phyloP scores from a whole-genome alignment of 495 filamentous ascomycete species.

The Glonium stellatum region DNA sequence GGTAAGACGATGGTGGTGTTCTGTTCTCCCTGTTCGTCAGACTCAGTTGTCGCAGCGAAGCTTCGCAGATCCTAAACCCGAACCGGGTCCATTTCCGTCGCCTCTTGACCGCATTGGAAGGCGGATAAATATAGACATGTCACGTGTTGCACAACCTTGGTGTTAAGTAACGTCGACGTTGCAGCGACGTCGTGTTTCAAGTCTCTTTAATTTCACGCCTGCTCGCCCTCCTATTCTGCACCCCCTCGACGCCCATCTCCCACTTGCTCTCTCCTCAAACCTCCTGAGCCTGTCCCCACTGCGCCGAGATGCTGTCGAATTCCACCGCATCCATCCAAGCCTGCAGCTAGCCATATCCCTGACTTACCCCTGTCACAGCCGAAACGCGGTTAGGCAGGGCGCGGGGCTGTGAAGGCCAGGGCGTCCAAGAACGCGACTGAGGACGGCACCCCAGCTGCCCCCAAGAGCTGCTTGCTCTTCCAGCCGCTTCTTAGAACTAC shows the following conservation, averaged over 20 bases:
- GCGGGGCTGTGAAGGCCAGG: neutral
- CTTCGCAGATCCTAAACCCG: neutral
- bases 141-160: neutral
- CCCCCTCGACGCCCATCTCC: neutral
- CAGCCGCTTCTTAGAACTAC: too few relatives aligned
- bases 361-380: neutral
- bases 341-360: neutral
- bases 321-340: neutral
- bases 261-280: neutral
- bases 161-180: neutral
- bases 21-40: neutral
- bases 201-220: neutral
- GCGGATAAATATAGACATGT: constrained; percentile 1
- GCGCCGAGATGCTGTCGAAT: neutral
- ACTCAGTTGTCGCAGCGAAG: neutral
- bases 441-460: too few relatives aligned
- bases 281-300: too few relatives aligned
- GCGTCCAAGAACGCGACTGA: too few relatives aligned
- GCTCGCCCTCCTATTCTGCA: neutral
- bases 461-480: too few relatives aligned
- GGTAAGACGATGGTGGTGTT: neutral
- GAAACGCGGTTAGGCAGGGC: neutral
- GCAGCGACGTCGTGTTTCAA: neutral
- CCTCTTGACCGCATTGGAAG: neutral
- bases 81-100: neutral